Evolutionary conservation across 2,329 filamentous ascomycete genomes (phyloP), one percentile per base, ranked within the genome.

Genomic region (Zasmidium cellare): DNA sequence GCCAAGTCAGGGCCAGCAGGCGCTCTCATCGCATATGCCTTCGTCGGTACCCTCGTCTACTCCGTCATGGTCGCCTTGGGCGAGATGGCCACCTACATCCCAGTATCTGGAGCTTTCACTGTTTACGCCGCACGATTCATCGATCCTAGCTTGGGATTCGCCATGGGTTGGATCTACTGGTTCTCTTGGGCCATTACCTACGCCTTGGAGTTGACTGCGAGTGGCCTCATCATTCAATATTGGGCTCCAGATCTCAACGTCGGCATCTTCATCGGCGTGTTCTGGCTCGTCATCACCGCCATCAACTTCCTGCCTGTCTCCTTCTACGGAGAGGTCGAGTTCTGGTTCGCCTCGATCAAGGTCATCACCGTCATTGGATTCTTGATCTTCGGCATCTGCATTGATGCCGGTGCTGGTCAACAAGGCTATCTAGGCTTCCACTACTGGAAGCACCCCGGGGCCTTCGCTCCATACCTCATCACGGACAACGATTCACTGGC

Each of bases 41-140:
- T 82, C 55, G 73, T 82, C 53, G 74, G 76, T 41, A 72, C 79
- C 19, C 59, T 82, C 63, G 71, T 82, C 47, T 75, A 74, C 59
- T 70, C 70, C 31, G 71, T 78, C 66, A 80, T 87, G 55, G 80
- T 80, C 49, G 75, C 71, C 0, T 72, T 78, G 23, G 80, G 79
- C 19, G 82, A 85, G 71, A 83, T 87, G 76, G 83, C 84, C 20
- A 80, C 85, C 28, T 87, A 84, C 76, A 79, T 88, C 52, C 83
- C 85, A 2, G 72, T 86, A 61, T 76, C 83, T 24, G 80, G 81
- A 66, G 76, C 80, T 57, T 80, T 83, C 77, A 75, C 78, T 58
- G 68, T 80, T 67, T 81, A 82, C 71, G 73, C 73, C 57, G 71
- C 74, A 24, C 76, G 78, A 38, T 79, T 79, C 61, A 74, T 80